Conservation (phyloP, 2,329 filamentous ascomycete genomes). For the Tolypocladium inflatum region DNA sequence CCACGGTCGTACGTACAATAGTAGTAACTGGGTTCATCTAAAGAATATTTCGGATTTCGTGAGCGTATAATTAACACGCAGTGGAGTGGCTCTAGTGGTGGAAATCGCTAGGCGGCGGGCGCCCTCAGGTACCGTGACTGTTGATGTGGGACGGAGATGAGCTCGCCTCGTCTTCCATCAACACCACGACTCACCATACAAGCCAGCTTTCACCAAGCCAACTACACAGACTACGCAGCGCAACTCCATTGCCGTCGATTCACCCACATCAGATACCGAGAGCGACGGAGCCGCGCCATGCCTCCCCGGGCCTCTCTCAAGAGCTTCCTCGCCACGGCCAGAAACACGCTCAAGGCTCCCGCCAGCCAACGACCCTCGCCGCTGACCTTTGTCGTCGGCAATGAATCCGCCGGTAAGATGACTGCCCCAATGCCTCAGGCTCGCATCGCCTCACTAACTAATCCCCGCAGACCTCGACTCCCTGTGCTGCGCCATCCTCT, state of each 20-base stretch:
- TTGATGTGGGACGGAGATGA: not conserved
- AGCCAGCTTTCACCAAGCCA: not conserved
- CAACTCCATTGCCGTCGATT: not conserved
- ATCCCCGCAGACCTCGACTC: constrained; percentile 67
- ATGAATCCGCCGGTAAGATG: constrained; percentile 53
- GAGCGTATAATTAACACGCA: not conserved
- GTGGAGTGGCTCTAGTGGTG: not conserved
- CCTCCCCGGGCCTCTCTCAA: constrained; percentile 29
- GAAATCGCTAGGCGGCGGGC: not conserved
- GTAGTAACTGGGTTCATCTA: no score
- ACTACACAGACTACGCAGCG: not conserved
- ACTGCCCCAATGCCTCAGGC: not conserved
- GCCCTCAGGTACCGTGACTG: not conserved
- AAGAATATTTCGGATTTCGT: no score
- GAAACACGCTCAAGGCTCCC: constrained; percentile 33
- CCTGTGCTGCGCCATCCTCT: constrained; percentile 62
- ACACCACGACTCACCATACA: not conserved
- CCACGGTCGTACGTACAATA: no score
- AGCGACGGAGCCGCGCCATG: constrained; percentile 10
- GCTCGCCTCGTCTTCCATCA: not conserved
- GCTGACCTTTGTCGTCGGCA: constrained; percentile 55
- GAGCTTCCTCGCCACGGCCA: constrained; percentile 42
- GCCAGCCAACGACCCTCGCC: constrained; percentile 34
- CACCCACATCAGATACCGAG: not conserved
- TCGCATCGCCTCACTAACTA: not conserved